A percentile compares a stretch with the other conserved stretches of the same genome.
phyloP scores from a whole-genome alignment of 192 early-diverging fungal species.

The Linnemannia elongata region DNA sequence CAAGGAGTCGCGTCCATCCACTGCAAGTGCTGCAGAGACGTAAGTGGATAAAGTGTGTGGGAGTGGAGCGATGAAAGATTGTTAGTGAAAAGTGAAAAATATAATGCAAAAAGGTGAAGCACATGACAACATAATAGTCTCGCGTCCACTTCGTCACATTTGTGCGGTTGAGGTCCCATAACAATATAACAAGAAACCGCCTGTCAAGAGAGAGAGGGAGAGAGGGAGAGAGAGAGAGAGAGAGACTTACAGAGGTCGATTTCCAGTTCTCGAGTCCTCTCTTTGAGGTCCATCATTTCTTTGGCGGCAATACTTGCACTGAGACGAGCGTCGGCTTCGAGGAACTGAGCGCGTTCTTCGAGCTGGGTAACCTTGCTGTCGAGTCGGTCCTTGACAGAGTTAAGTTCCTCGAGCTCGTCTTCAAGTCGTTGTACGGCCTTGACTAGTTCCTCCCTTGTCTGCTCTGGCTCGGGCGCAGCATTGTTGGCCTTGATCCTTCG shows the following conservation, averaged over 20 bases:
- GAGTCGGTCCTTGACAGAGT: conserved; percentile 15
- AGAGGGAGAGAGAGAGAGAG: neutral
- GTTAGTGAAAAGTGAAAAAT: neutral
- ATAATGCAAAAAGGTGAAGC: neutral
- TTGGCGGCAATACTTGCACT: conserved; percentile 32
- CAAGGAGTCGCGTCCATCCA: conserved; percentile 36
- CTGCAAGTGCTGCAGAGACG: conserved; percentile 16
- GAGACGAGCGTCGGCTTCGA: conserved; percentile 39
- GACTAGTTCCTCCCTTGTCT: neutral
- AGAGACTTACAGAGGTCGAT: conserved; percentile 48
- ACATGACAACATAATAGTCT: too few relatives aligned
- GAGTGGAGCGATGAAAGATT: neutral
- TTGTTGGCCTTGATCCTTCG: neutral
- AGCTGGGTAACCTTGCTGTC: conserved; percentile 29
- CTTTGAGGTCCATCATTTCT: conserved; percentile 51
- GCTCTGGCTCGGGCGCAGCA: neutral
- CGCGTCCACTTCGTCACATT: too few relatives aligned
- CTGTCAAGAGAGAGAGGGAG: neutral
- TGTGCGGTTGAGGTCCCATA: too few relatives aligned
- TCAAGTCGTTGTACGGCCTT: conserved; percentile 20
- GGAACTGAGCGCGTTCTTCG: conserved; percentile 40
- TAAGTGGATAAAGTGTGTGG: neutral
- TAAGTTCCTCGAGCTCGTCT: conserved; percentile 37
- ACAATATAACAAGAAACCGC: too few relatives aligned
- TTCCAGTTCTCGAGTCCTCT: conserved; percentile 36